A percentile compares a stretch with the other conserved stretches of the same genome.
Conservation (phyloP, 1,139 yeast genomes). For the Lodderomyces pseudojiufengensis region DNA sequence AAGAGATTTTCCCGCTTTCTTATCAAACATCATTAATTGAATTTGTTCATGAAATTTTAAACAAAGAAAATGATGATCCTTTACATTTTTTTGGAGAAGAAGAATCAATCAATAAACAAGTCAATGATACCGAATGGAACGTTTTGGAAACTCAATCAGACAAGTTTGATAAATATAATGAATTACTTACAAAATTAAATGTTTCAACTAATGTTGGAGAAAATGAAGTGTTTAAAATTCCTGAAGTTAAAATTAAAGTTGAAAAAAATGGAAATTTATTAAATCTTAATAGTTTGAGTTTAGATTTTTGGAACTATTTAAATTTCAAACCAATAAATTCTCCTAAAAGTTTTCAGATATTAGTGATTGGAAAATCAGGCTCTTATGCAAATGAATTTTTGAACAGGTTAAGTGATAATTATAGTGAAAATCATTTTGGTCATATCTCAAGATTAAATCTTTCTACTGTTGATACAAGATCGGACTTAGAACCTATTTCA, state of each 20-base stretch:
- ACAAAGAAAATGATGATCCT: conserved; percentile 19
- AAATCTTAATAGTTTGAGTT: conserved; percentile 34
- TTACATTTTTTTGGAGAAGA: conserved; percentile 7
- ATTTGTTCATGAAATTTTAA: conserved; percentile 24
- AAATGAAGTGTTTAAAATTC: conserved; percentile 22
- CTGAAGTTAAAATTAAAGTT: conserved; percentile 26
- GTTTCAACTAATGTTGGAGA: conserved; percentile 11
- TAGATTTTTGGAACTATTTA: conserved; percentile 54
- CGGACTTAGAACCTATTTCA: conserved; percentile 30
- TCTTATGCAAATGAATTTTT: conserved; percentile 34
- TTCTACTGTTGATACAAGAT: conserved; percentile 27
- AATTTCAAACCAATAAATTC: conserved; percentile 52
- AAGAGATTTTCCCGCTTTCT: conserved; percentile 29
- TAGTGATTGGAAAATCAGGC: conserved; percentile 40
- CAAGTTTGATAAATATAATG: conserved; percentile 22
- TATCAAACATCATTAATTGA: conserved; percentile 34
- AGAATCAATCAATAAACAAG: no score
- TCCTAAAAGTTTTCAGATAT: conserved; percentile 47
- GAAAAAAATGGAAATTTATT: conserved; percentile 29
- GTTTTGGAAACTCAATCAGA: conserved; percentile 7
- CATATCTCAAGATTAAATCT: conserved; percentile 31
- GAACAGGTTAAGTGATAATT: conserved; percentile 37
- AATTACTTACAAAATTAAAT: conserved; percentile 13
- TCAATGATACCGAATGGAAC: not conserved
- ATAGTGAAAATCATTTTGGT: conserved; percentile 50